phyloP scores from a whole-genome alignment of 768 basidiomycete genomes.

The Piloderma croceum region DNA sequence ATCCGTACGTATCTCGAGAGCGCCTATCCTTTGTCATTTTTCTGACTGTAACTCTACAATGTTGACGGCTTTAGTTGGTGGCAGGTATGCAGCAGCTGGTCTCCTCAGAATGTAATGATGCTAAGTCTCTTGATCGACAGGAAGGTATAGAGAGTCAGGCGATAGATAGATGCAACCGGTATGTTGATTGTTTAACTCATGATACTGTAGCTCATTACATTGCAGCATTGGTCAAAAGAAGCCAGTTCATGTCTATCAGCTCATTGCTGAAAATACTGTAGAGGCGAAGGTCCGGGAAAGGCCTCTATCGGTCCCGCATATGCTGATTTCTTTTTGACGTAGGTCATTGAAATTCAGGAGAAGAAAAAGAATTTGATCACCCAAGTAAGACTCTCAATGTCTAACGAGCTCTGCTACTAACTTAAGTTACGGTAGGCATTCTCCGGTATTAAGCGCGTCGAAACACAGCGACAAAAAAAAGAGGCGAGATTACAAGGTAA shows the following conservation, averaged over 20 bases:
- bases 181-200: constrained; percentile 7
- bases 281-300: constrained; percentile 62
- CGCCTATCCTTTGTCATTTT: neutral
- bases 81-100: constrained; percentile 42
- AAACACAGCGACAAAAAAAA: constrained; percentile 69
- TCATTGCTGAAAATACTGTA: constrained; percentile 86
- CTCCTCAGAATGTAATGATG: neutral
- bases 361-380: constrained; percentile 75
- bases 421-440: constrained; percentile 54
- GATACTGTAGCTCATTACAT: constrained; percentile 4
- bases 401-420: neutral
- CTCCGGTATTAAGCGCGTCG: constrained; percentile 71
- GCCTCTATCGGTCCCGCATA: neutral
- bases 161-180: constrained; percentile 74
- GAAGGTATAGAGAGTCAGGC: constrained; percentile 85
- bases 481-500: constrained; percentile 79
- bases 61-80: constrained; percentile 54
- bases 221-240: constrained; percentile 74
- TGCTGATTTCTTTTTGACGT: neutral
- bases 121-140: constrained; percentile 26
- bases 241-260: constrained; percentile 79
- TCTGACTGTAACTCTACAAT: neutral
- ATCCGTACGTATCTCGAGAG: constrained; percentile 54
- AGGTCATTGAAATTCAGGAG: constrained; percentile 83
- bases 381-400: constrained; percentile 40